These are phyloP conservation scores for Biscogniauxia marginata DNA, from an alignment of 2,329 filamentous ascomycete species.

Conservation along the genomic window DNA sequence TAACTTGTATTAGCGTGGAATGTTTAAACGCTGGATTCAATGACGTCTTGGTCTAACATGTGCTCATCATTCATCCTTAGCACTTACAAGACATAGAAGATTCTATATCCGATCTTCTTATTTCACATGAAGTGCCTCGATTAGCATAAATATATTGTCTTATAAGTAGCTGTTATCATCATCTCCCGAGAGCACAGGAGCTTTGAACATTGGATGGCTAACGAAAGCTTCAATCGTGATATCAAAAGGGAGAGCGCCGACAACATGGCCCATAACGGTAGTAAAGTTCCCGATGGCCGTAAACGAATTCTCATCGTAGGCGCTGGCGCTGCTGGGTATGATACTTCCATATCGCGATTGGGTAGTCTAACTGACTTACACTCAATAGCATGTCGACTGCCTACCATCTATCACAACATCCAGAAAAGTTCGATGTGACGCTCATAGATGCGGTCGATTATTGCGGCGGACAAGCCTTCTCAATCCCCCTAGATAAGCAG, in stretches of 20 bases:
- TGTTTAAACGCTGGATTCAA: neutral
- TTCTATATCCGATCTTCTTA: neutral
- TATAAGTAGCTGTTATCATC: too few relatives aligned
- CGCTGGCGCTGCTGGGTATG: conserved; percentile 40
- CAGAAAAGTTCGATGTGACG: conserved; percentile 58
- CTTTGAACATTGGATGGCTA: conserved; percentile 8
- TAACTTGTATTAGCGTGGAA: conserved; percentile 1
- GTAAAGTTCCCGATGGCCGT: conserved; percentile 17
- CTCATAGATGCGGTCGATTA: conserved; percentile 56
- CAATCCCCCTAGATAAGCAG: conserved; percentile 57
- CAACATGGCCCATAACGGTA: conserved; percentile 24
- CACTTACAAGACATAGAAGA: neutral
- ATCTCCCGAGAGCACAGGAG: neutral
- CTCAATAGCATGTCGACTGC: conserved; percentile 51
- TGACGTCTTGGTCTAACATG: conserved; percentile 5
- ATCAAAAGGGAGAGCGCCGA: conserved; percentile 18
- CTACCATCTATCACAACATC: conserved; percentile 57
- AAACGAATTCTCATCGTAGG: conserved; percentile 42
- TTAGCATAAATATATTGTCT: too few relatives aligned
- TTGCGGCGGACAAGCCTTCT: conserved; percentile 63
- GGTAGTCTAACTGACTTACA: neutral
- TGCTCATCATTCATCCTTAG: conserved; percentile 3
- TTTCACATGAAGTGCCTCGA: too few relatives aligned
- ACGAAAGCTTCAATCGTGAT: conserved; percentile 16
- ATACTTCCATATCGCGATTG: neutral